Conservation (phyloP, 2,329 filamentous ascomycete genomes). For the Shiraia sp. region DNA sequence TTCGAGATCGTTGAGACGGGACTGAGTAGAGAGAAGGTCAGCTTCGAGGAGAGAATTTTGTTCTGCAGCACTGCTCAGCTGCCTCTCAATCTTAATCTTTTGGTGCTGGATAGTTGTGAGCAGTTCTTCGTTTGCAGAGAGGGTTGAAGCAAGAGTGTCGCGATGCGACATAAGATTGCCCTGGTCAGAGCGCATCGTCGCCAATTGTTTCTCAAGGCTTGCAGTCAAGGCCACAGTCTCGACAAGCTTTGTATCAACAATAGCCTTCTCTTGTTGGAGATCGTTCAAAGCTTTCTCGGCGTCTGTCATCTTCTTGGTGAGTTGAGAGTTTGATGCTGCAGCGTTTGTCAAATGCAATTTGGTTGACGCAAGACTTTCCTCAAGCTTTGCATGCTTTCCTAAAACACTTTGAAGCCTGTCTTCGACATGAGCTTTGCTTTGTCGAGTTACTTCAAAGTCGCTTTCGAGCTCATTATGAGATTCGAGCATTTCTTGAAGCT, state of each 20-base stretch:
- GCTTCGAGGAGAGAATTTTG: constrained; percentile 5
- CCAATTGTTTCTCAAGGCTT: constrained; percentile 13
- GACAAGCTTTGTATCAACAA: constrained; percentile 13
- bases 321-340: constrained; percentile 15
- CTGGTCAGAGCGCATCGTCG: constrained; percentile 9
- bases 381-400: constrained; percentile 17
- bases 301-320: constrained; percentile 13
- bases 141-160: constrained; percentile 6
- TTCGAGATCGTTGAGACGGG: constrained; percentile 18
- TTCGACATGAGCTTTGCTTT: constrained; percentile 12
- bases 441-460: constrained; percentile 19
- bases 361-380: constrained; percentile 18
- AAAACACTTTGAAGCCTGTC: constrained; percentile 9
- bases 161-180: constrained; percentile 9
- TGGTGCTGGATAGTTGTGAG: constrained; percentile 17
- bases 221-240: constrained; percentile 3
- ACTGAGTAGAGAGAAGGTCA: constrained; percentile 12
- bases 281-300: constrained; percentile 13
- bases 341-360: constrained; percentile 13
- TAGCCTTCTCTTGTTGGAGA: constrained; percentile 16
- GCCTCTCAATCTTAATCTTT: constrained; percentile 15
- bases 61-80: constrained; percentile 6
- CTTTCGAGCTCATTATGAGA: constrained; percentile 22
- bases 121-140: constrained; percentile 8
- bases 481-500: constrained; percentile 15